These are phyloP conservation scores for Prinsepia uniflora DNA, from an alignment of 306 rosid genomes.

Conservation along the genomic window DNA sequence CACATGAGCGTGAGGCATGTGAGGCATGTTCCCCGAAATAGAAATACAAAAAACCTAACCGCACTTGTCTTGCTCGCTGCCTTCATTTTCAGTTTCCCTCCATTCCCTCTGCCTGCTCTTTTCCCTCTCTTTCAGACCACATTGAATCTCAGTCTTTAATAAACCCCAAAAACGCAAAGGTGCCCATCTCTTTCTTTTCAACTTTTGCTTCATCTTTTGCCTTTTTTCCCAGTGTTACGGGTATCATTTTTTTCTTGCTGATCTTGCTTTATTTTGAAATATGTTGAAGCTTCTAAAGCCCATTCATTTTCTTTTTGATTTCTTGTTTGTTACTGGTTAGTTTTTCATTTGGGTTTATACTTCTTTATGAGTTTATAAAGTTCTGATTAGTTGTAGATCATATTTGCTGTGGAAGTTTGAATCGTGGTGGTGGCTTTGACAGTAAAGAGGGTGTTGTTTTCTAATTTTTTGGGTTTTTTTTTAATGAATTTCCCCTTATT, in stretches of 20 bases:
- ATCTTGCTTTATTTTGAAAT: not conserved
- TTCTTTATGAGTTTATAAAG: not conserved
- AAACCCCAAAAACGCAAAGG: conserved; percentile 16
- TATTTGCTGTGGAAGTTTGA: conserved; percentile 3
- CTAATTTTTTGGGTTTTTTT: conserved; percentile 11
- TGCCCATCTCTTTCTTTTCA: conserved; percentile 19
- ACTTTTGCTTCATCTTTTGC: not conserved
- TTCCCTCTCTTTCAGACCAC: conserved; percentile 9
- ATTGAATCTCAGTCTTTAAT: conserved; percentile 4
- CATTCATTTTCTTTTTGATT: not conserved
- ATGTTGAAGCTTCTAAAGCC: not conserved
- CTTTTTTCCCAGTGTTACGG: conserved; percentile 18
- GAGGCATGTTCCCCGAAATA: not conserved
- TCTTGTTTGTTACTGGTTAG: not conserved
- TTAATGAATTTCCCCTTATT: not conserved
- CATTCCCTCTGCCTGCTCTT: conserved; percentile 24
- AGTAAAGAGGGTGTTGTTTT: not conserved
- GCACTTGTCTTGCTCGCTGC: not conserved
- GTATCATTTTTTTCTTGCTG: conserved; percentile 14
- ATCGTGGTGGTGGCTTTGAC: conserved; percentile 9
- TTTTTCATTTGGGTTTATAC: not conserved
- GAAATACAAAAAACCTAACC: not conserved
- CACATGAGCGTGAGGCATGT: not conserved
- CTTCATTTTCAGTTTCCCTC: conserved; percentile 45
- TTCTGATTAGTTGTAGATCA: conserved; percentile 37